Evolutionary conservation across 768 basidiomycete species (phyloP).

Genomic region (Kwoniella dendrophila): DNA sequence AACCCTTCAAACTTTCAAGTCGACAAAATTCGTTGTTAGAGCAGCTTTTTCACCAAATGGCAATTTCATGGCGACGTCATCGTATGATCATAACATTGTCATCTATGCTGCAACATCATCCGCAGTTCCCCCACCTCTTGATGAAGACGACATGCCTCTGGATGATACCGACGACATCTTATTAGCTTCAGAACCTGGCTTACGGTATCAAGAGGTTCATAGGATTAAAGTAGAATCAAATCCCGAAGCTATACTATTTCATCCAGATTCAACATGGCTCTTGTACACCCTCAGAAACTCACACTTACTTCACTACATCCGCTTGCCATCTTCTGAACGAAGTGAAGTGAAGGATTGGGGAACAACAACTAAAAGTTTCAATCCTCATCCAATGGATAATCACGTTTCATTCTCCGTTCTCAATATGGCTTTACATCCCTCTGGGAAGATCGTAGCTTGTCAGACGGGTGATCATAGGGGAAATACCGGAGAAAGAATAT

Average conservation of each 20-base stretch:
- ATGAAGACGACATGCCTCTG: slow-evolving; percentile 30
- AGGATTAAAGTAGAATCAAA: slow-evolving; percentile 44
- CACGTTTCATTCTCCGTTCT: slow-evolving; percentile 54
- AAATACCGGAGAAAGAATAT: slow-evolving; percentile 46
- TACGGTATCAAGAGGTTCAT: slow-evolving; percentile 40
- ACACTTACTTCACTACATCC: slow-evolving; percentile 39
- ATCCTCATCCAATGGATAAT: slow-evolving; percentile 51
- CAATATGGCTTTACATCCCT: slow-evolving; percentile 50
- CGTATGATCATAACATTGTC: slow-evolving; percentile 49
- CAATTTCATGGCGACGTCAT: slow-evolving; percentile 47
- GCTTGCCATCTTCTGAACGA: slow-evolving; percentile 6
- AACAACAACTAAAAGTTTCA: slow-evolving; percentile 46
- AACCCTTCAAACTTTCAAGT: slow-evolving; percentile 48
- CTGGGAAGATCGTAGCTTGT: slow-evolving; percentile 49
- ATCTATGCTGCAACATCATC: slow-evolving; percentile 34
- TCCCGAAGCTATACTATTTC: slow-evolving; percentile 52
- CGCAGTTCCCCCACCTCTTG: slow-evolving; percentile 4
- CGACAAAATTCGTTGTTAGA: slow-evolving; percentile 48
- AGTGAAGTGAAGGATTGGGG: slow-evolving; percentile 15
- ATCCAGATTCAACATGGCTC: slow-evolving; percentile 38
- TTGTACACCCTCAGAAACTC: slow-evolving; percentile 45
- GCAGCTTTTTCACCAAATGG: slow-evolving; percentile 47
- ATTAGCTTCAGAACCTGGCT: slow-evolving; percentile 42
- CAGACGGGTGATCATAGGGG: slow-evolving; percentile 55
- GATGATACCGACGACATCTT: slow-evolving; percentile 46